Evolutionary conservation across 768 basidiomycete species (phyloP), one percentile per base, ranked within the genome.

Genomic region (Tulasnella sp.): DNA sequence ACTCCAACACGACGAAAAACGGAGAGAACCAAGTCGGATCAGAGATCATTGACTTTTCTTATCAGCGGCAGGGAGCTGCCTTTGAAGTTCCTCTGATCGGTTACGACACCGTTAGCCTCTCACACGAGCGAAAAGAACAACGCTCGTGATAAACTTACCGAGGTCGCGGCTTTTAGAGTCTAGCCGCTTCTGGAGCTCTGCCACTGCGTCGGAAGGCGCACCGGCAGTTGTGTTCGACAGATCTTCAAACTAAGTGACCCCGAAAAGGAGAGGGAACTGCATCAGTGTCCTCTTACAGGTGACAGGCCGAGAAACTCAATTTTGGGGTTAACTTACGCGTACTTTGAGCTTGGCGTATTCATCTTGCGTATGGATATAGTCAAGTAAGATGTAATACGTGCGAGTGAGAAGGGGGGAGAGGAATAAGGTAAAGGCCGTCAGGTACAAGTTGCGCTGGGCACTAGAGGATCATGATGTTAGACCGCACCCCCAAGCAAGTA

Each of bases 351-450:
- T 91, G 26, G 90, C 90, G 82, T 93, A 93, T 82, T 94, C 90
- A 81, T 96, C 96, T 84, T 97, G 94, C 0, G 91, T 89, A 81
- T 94, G 91, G 80, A 98, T 91, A 81, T 98, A 91, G 83, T 98
- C 95, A 82, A 96, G 90, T 70, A 93, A 89, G 83, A 99, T 93
- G 83, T 92, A 91, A 86, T 98, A 98, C 4, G 93, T 93, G 81
- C 96, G 91, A 2, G 96, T 92, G 81, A 98, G 90, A 81, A 98
- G 92, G 77, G 99, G 91, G 11, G 97, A 98, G 29, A 99, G 91
- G 91, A 98, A 98, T 70, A 99, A 88, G 79, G 93, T 94, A 84
- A 95, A 96, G 0, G 94, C 94, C 9, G 96, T 96, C 20, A 98
- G 89, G 83, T 98, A 98, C 78, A 92, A 91, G 83, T 97, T 98